These are phyloP conservation scores for Cyberlindnera saturnus DNA, from an alignment of 805 yeast species.

Conservation along the genomic window DNA sequence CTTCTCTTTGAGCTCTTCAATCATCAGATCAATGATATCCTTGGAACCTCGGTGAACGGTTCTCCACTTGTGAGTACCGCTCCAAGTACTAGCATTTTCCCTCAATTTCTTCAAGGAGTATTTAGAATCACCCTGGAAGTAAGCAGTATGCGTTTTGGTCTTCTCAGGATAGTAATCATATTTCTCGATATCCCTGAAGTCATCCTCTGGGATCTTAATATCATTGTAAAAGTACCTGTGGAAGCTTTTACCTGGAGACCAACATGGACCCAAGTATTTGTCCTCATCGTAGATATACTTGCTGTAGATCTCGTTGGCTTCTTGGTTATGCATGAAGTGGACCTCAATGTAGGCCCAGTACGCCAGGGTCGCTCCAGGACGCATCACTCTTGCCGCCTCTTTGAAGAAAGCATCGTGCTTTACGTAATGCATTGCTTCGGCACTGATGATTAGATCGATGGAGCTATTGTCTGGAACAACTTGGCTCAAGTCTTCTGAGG, in stretches of 20 bases:
- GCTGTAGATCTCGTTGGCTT: conserved; percentile 50
- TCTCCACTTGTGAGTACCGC: conserved; percentile 59
- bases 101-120: conserved; percentile 39
- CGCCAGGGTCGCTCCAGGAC: conserved; percentile 57
- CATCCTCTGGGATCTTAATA: conserved; percentile 38
- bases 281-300: conserved; percentile 44
- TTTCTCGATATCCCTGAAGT: conserved; percentile 36
- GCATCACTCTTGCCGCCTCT: conserved; percentile 45
- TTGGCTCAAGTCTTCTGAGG: conserved; percentile 23
- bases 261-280: conserved; percentile 50
- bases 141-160: conserved; percentile 21
- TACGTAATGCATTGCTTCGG: conserved; percentile 76
- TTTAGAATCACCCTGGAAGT: conserved; percentile 35
- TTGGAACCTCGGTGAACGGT: conserved; percentile 29
- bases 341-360: conserved; percentile 75
- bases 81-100: conserved; percentile 57
- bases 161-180: conserved; percentile 27
- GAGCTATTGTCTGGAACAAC: conserved; percentile 23
- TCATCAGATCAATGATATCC: conserved; percentile 44
- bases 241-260: conserved; percentile 57
- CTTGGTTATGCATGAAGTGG: conserved; percentile 42
- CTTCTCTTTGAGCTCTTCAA: conserved; percentile 35
- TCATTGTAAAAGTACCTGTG: conserved; percentile 38
- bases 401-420: conserved; percentile 44
- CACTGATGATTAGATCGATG: conserved; percentile 56